Evolutionary conservation across 2,329 filamentous ascomycete genomes (phyloP).

Genomic region (Penicillium sp.): DNA sequence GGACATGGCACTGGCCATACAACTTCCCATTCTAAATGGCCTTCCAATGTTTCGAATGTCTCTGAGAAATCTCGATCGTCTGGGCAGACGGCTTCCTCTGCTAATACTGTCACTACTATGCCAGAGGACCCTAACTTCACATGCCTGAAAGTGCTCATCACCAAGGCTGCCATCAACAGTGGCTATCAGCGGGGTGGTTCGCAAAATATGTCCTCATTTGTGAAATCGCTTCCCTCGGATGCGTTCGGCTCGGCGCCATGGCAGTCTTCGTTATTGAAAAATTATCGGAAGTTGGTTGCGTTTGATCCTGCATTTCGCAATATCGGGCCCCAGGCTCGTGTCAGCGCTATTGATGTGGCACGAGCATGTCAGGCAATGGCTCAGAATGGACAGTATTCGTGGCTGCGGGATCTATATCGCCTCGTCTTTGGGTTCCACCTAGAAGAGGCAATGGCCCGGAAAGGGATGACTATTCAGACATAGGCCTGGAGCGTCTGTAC

Average conservation of each 20-base stretch:
- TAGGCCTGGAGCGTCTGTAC: conserved; percentile 15
- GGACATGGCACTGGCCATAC: conserved; percentile 69
- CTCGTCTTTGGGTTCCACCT: conserved; percentile 82
- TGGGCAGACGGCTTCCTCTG: conserved; percentile 49
- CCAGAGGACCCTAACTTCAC: conserved; percentile 74
- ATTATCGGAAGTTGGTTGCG: conserved; percentile 78
- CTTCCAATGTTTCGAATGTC: conserved; percentile 75
- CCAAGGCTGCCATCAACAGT: conserved; percentile 83
- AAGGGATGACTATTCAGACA: conserved; percentile 54
- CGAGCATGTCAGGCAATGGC: conserved; percentile 78
- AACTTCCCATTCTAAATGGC: conserved; percentile 58
- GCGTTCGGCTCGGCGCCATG: conserved; percentile 74
- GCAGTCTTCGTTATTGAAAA: conserved; percentile 71
- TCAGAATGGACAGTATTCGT: conserved; percentile 71
- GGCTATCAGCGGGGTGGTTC: conserved; percentile 69
- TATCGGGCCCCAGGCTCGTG: conserved; percentile 36
- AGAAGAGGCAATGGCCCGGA: conserved; percentile 72
- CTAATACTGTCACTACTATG: conserved; percentile 46
- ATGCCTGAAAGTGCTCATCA: conserved; percentile 74
- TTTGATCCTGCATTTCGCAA: conserved; percentile 68
- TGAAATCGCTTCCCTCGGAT: conserved; percentile 72
- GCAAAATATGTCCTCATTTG: conserved; percentile 69
- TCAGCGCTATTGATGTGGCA: conserved; percentile 70
- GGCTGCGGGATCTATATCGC: conserved; percentile 78
- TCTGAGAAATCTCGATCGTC: conserved; percentile 75